A percentile compares a stretch with the other conserved stretches of the same genome.
Conservation (phyloP, 2,329 filamentous ascomycete genomes). For the Fusarium sacchari region DNA sequence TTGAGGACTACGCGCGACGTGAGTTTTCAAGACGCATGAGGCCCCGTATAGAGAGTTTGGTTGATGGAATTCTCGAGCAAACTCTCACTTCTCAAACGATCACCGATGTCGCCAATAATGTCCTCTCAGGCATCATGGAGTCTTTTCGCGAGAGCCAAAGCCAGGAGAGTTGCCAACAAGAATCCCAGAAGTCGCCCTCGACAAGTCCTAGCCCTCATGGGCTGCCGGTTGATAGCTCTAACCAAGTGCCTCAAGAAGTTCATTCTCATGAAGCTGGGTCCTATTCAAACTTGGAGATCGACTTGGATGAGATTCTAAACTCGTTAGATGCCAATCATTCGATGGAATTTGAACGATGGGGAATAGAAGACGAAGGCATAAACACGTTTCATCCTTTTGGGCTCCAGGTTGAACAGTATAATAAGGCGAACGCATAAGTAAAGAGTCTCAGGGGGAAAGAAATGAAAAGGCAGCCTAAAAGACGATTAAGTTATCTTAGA, state of each 20-base stretch:
- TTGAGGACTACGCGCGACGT: neutral
- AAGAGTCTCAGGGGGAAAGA: neutral
- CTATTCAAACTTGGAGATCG: neutral
- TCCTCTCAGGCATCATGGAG: neutral
- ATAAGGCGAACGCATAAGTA: neutral
- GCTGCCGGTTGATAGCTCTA: rapidly evolving
- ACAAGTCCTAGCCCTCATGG: neutral
- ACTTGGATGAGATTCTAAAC: neutral
- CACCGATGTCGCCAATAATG: neutral
- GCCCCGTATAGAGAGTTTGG: neutral
- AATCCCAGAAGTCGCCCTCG: neutral
- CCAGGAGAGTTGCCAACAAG: neutral
- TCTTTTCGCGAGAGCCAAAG: neutral
- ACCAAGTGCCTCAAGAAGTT: neutral
- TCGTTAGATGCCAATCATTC: neutral
- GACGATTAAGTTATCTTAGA: neutral
- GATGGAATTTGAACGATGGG: neutral
- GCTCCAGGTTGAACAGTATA: neutral
- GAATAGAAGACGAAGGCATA: neutral
- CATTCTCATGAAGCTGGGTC: neutral
- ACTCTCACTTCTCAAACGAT: neutral
- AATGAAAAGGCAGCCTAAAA: neutral
- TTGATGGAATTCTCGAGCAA: neutral
- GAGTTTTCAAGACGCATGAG: neutral
- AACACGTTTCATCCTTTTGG: neutral